phyloP scores from a whole-genome alignment of 139 green algal genomes.

The Micractinium sp. region DNA sequence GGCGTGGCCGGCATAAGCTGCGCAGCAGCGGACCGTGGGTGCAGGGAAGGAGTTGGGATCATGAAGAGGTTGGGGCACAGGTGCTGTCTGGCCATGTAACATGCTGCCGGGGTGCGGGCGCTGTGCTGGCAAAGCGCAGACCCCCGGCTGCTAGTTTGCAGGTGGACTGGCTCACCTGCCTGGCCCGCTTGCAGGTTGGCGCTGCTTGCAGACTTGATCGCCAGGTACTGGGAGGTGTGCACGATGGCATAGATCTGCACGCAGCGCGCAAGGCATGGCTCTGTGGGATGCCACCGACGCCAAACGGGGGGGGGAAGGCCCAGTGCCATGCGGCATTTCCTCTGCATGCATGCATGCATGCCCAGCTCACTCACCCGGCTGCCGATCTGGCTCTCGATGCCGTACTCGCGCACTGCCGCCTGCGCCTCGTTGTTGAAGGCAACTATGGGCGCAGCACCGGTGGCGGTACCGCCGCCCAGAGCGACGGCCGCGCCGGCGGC shows the following conservation, averaged over 20 bases:
- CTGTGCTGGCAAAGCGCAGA: not conserved
- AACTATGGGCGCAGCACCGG: not conserved
- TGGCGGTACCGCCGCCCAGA: too few relatives aligned
- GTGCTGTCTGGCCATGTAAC: too few relatives aligned
- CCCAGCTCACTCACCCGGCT: conserved; percentile 2
- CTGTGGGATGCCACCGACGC: too few relatives aligned
- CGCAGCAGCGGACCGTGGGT: not conserved
- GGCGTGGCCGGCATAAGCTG: conserved; percentile 27
- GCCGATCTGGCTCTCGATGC: not conserved
- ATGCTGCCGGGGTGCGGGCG: not conserved
- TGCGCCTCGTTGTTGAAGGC: conserved; percentile 12
- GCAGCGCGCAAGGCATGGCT: too few relatives aligned
- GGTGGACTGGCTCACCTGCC: not conserved
- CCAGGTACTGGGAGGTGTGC: conserved; percentile 6
- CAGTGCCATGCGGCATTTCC: too few relatives aligned
- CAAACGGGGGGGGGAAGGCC: too few relatives aligned
- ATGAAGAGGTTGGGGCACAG: not conserved
- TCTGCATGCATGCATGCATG: too few relatives aligned
- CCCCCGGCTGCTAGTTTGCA: not conserved
- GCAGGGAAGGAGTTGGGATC: not conserved
- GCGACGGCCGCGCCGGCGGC: not conserved
- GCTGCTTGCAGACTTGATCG: conserved; percentile 5
- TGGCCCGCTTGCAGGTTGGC: not conserved
- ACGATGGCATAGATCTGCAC: conserved; percentile 5
- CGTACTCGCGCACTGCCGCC: not conserved